These are phyloP conservation scores for Eimeria necatrix DNA, from an alignment of 169 alveolate genomes.

Conservation along the genomic window DNA sequence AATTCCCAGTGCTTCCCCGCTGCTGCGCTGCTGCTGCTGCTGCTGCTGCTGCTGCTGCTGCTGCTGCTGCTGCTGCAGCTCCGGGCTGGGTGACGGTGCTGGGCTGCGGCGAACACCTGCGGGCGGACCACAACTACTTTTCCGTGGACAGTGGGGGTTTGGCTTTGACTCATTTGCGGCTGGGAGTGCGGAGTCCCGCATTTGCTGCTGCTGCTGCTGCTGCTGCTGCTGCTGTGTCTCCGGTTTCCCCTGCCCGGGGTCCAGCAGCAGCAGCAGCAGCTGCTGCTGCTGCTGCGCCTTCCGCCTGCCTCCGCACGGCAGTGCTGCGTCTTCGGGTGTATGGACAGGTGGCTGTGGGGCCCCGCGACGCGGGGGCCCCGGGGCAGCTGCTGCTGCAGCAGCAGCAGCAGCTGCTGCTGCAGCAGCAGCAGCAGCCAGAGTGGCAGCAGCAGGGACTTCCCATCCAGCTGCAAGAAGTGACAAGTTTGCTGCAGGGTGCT, in stretches of 20 bases:
- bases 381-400: neutral
- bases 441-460: slow-evolving; percentile 7
- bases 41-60: neutral
- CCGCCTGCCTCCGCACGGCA: slow-evolving; percentile 38
- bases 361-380: neutral
- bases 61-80: slow-evolving; percentile 20
- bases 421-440: neutral
- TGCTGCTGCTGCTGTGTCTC: neutral
- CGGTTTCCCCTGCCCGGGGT: neutral
- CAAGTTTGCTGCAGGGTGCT: slow-evolving; percentile 66
- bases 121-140: slow-evolving; percentile 30
- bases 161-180: slow-evolving; percentile 19
- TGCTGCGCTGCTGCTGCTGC: neutral
- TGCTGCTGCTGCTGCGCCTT: neutral
- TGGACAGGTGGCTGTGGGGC: slow-evolving; percentile 58
- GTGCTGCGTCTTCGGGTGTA: slow-evolving; percentile 74
- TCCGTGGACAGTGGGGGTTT: slow-evolving; percentile 40
- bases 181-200: slow-evolving; percentile 33
- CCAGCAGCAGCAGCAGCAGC: neutral
- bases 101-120: slow-evolving; percentile 27
- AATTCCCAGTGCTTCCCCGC: no score
- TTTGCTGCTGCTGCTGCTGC: neutral
- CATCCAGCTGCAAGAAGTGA: neutral
- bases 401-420: neutral
- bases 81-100: slow-evolving; percentile 59